phyloP scores from a whole-genome alignment of 495 filamentous ascomycete species.

The Aeminium ludgeri region DNA sequence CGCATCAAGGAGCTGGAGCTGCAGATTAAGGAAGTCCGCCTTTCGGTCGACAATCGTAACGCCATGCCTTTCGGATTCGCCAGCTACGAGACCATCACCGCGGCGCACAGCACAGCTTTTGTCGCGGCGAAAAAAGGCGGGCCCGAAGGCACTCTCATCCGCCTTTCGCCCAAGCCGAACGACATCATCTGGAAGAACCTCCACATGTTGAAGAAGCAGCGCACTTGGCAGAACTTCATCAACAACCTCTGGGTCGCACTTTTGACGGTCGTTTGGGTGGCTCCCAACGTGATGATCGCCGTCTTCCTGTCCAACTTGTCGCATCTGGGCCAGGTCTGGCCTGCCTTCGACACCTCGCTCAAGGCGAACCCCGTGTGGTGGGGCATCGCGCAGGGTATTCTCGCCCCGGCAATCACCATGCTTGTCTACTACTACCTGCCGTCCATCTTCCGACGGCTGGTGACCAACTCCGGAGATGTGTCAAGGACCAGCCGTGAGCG shows the following conservation, averaged over 20 bases:
- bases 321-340: constrained; percentile 70
- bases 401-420: constrained; percentile 78
- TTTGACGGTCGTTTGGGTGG: constrained; percentile 77
- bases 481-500: constrained; percentile 85
- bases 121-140: constrained; percentile 53
- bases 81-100: constrained; percentile 71
- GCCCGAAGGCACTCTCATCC: constrained; percentile 60
- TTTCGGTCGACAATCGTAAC: constrained; percentile 67
- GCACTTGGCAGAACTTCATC: constrained; percentile 54
- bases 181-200: constrained; percentile 97
- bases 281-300: constrained; percentile 88
- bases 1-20: constrained; percentile 69
- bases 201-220: constrained; percentile 43
- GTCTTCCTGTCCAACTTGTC: constrained; percentile 76
- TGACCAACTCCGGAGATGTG: constrained; percentile 62
- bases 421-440: constrained; percentile 78
- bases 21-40: constrained; percentile 66
- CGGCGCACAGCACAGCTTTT: constrained; percentile 79
- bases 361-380: constrained; percentile 44
- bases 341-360: constrained; percentile 49
- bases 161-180: constrained; percentile 67
- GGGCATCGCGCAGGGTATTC: constrained; percentile 85
- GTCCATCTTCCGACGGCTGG: constrained; percentile 72
- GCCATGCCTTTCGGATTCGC: constrained; percentile 88
- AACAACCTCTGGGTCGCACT: constrained; percentile 69